Evolutionary conservation across 495 filamentous ascomycete genomes (phyloP), one percentile per base, ranked within the genome.

Genomic region (Penicillium coprophilum): DNA sequence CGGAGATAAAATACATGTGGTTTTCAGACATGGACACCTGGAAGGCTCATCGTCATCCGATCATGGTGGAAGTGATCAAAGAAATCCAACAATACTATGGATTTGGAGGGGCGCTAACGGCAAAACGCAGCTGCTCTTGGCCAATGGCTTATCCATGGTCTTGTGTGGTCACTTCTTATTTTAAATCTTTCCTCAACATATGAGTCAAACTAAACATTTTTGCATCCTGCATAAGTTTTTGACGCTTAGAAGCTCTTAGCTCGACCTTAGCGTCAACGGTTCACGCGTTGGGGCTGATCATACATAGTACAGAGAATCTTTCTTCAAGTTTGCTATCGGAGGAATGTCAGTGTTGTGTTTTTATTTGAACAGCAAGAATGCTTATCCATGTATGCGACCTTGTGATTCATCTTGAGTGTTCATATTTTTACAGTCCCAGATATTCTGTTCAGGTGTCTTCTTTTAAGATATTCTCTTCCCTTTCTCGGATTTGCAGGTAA

Each of bases 11-110:
- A 55, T 53, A 39, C n/a, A n/a, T n/a, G n/a, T n/a, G n/a, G 46
- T 62, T 48, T 60, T 40, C 57, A 69, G 64, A 64, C 66, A 69
- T 71, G 60, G 61, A 67, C 57, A 58, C 34, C 11, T 13, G 19
- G 8, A 20, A 24, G 9, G n/a, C 17, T 36, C 17, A 44, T 30
- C 24, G 55, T 21, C 21, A 39, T 10, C 11, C 1, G 28, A 31
- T 31, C 23, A 10, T 50, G 19, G 20, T 58, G 30, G 31, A 32
- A 31, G 30, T 15, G 23, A 31, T 17, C 10, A 24, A 23, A 23
- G 40, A 28, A 51, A 24, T 20, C 15, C 44, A 46, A 36, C 23
- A 19, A 41, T 24, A 34, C 36, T 41, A 24, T 15, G 49, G 48
- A n/a, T 34, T 6, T 49, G 46, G 30, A 49, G 46, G 23, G 49